Percentiles rank a stretch among this genome's conserved stretches.
These are phyloP conservation scores for Neospora caninum DNA, from an alignment of 169 alveolate genomes.

Conservation along the genomic window DNA sequence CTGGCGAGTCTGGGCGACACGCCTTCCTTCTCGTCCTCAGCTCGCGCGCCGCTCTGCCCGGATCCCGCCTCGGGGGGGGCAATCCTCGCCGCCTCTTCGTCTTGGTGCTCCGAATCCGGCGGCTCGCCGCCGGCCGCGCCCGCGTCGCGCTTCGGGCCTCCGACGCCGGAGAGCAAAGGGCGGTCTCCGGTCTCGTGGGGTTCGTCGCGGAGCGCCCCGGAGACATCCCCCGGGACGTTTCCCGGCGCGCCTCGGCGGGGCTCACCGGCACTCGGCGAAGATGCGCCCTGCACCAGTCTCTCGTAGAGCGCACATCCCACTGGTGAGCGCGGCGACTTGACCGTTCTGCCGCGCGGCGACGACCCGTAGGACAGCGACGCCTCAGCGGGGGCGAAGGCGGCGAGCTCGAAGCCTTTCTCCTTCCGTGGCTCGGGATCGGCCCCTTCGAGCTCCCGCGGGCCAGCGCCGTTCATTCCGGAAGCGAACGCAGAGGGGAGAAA, in stretches of 20 bases:
- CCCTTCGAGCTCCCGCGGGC: not conserved
- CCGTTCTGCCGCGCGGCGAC: not conserved
- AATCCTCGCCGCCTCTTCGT: no score
- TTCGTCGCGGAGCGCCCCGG: no score
- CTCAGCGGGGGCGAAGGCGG: not conserved
- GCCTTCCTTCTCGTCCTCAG: no score
- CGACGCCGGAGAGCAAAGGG: no score
- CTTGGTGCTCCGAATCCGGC: no score
- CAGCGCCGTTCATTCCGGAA: not conserved
- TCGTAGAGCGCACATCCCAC: not conserved
- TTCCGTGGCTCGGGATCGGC: not conserved
- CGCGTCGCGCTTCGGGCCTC: not conserved
- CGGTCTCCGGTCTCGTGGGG: no score
- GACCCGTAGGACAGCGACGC: not conserved
- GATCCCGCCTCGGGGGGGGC: no score
- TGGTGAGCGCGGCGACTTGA: not conserved
- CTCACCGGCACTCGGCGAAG: not conserved
- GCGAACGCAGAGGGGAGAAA: not conserved
- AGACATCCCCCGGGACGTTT: not conserved
- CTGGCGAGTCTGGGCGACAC: no score
- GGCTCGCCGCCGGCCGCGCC: not conserved
- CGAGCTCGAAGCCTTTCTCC: not conserved
- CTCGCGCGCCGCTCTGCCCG: no score
- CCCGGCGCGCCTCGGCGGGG: not conserved
- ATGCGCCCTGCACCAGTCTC: not conserved